phyloP scores from a whole-genome alignment of 2,329 filamentous ascomycete species.

The Aurifilum marmelostoma region DNA sequence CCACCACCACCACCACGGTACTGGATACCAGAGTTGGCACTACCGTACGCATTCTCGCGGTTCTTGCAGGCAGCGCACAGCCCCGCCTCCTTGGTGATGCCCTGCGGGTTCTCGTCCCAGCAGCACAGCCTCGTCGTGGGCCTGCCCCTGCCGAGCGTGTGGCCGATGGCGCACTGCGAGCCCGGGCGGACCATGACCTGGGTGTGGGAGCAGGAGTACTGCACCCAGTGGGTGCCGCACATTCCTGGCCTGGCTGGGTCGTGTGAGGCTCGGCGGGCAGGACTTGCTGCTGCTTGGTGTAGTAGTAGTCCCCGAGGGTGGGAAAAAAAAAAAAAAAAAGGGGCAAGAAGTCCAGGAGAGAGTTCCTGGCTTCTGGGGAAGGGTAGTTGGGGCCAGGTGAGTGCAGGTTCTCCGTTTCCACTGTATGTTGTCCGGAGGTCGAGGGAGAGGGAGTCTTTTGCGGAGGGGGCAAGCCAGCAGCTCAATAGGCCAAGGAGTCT shows the following conservation, averaged over 20 bases:
- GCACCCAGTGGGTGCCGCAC: background rate
- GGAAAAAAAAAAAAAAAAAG: background rate
- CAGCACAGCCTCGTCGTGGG: background rate
- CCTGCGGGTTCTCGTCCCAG: constrained; percentile 7
- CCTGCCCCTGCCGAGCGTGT: background rate
- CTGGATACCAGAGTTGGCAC: background rate
- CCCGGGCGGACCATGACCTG: background rate
- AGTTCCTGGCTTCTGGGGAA: too few relatives aligned
- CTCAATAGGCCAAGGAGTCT: background rate
- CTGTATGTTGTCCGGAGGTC: background rate
- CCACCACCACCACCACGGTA: too few relatives aligned
- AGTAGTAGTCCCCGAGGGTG: background rate
- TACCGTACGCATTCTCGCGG: background rate
- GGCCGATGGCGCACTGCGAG: background rate
- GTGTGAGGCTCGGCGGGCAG: too few relatives aligned
- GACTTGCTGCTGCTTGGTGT: background rate
- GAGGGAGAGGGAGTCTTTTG: background rate
- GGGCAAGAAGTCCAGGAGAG: too few relatives aligned
- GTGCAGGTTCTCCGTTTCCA: background rate
- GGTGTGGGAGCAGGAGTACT: background rate
- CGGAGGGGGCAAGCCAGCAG: background rate
- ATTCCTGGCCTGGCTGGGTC: background rate
- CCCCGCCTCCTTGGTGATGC: background rate
- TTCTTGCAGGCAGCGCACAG: background rate
- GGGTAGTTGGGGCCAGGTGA: too few relatives aligned